Evolutionary conservation across 2,329 filamentous ascomycete species (phyloP).

Genomic region (Fusarium agapanthi): DNA sequence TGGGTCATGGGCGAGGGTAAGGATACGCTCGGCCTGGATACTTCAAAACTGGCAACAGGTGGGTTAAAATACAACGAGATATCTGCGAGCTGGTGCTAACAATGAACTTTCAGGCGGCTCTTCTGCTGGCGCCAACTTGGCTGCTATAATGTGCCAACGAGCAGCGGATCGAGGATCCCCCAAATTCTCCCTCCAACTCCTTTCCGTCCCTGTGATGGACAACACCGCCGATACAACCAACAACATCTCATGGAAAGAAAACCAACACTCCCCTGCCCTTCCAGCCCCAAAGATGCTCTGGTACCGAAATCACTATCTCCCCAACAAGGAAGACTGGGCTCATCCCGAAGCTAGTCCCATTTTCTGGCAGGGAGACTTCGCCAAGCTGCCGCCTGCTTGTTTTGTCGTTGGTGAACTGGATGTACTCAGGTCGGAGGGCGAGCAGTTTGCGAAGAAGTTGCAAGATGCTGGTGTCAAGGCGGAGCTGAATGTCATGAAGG

Average conservation of each 20-base stretch:
- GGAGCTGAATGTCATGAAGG: slow-evolving; percentile 1
- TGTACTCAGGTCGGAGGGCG: neutral
- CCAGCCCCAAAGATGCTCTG: slow-evolving; percentile 10
- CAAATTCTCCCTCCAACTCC: slow-evolving; percentile 3
- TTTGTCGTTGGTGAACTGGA: slow-evolving; percentile 13
- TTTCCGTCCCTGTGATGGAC: slow-evolving; percentile 11
- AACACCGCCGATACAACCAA: neutral
- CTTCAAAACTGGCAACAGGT: neutral
- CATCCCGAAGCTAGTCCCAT: neutral
- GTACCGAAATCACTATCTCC: slow-evolving; percentile 8
- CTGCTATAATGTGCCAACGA: slow-evolving; percentile 16
- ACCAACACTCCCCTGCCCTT: neutral
- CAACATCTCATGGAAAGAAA: slow-evolving; percentile 6
- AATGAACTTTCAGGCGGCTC: neutral
- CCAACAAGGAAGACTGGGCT: neutral
- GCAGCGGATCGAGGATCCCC: neutral
- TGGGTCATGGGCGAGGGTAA: neutral
- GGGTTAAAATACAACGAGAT: too few relatives aligned
- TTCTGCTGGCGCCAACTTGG: slow-evolving; percentile 9
- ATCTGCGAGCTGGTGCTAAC: too few relatives aligned
- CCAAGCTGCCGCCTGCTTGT: slow-evolving; percentile 3
- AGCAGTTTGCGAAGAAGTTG: slow-evolving; percentile 5
- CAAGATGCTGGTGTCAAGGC: neutral
- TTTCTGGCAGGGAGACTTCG: slow-evolving; percentile 1
- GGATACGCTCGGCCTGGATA: neutral